A percentile compares a stretch with the other conserved stretches of the same genome.
These are phyloP conservation scores for Cadophora malorum DNA, from an alignment of 2,329 filamentous ascomycete genomes.

Conservation along the genomic window DNA sequence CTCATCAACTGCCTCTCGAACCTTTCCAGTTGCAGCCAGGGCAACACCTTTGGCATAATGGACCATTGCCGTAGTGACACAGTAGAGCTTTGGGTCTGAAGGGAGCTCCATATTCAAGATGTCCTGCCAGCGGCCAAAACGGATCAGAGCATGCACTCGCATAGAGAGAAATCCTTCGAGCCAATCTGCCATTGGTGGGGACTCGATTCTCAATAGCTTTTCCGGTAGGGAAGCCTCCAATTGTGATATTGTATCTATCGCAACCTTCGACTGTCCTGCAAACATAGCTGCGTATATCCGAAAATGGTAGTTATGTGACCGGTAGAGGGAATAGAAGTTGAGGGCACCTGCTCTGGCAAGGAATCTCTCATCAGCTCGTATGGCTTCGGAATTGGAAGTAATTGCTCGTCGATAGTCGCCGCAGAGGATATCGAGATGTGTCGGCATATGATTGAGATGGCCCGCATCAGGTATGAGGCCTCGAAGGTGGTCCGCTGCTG, in stretches of 20 bases:
- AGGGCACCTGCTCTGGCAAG: slow-evolving; percentile 62
- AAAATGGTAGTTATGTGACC: slow-evolving; percentile 77
- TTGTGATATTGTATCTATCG: slow-evolving; percentile 63
- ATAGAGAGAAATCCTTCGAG: slow-evolving; percentile 74
- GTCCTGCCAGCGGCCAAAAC: slow-evolving; percentile 78
- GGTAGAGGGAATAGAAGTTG: slow-evolving; percentile 81
- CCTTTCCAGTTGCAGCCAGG: slow-evolving; percentile 60
- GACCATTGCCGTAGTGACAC: slow-evolving; percentile 70
- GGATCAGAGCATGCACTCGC: slow-evolving; percentile 71
- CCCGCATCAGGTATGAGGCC: slow-evolving; percentile 71
- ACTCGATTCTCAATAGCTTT: slow-evolving; percentile 65
- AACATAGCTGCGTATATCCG: slow-evolving; percentile 82
- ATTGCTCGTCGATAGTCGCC: slow-evolving; percentile 75
- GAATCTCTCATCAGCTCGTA: slow-evolving; percentile 71
- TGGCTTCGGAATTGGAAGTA: slow-evolving; percentile 69
- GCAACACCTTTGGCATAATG: slow-evolving; percentile 75
- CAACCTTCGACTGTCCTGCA: slow-evolving; percentile 66
- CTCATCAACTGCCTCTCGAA: slow-evolving; percentile 61
- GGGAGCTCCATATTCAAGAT: slow-evolving; percentile 64
- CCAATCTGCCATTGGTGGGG: slow-evolving; percentile 81
- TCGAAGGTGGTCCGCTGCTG: slow-evolving; percentile 66
- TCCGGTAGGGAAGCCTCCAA: slow-evolving; percentile 70
- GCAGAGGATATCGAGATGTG: slow-evolving; percentile 75
- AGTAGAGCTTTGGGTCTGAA: slow-evolving; percentile 65
- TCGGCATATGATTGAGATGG: slow-evolving; percentile 79